Conservation (phyloP, 2,329 filamentous ascomycete species). For the Xylariaceae sp. region DNA sequence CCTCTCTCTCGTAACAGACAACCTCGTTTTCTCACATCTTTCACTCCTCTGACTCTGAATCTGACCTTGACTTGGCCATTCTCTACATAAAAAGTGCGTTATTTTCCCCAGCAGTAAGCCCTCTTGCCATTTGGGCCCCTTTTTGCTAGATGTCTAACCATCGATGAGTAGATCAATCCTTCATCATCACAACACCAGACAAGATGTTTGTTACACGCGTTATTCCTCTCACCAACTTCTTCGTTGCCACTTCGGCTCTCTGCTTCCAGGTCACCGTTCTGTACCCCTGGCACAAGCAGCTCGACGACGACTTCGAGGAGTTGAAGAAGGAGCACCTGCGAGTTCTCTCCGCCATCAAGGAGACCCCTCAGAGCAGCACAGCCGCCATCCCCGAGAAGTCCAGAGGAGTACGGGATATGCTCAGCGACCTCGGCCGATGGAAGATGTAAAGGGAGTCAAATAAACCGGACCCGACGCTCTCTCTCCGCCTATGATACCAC, state of each 20-base stretch:
- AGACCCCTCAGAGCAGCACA: constrained; percentile 31
- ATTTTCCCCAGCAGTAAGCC: neutral
- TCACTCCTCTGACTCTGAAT: neutral
- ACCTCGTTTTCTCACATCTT: neutral
- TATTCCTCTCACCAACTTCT: constrained; percentile 60
- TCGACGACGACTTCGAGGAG: constrained; percentile 56
- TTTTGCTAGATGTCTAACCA: neutral
- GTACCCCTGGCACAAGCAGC: constrained; percentile 64
- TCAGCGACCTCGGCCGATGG: constrained; percentile 23
- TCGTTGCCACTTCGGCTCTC: constrained; percentile 59
- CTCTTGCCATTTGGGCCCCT: no score
- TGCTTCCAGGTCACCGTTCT: constrained; percentile 64
- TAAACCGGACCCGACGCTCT: constrained; percentile 5
- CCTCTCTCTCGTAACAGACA: neutral
- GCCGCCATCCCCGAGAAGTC: constrained; percentile 27
- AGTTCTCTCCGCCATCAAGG: constrained; percentile 36
- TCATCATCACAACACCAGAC: neutral
- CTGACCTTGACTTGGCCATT: neutral
- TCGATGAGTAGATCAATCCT: neutral
- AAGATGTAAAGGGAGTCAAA: constrained; percentile 8
- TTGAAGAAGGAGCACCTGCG: constrained; percentile 53
- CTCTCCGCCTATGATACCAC: neutral
- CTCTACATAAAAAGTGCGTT: neutral
- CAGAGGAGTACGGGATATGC: constrained; percentile 28
- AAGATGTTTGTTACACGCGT: constrained; percentile 38